Evolutionary conservation across 768 basidiomycete genomes (phyloP), one percentile per base, ranked within the genome.

Genomic region (Kwoniella newhampshirensis): DNA sequence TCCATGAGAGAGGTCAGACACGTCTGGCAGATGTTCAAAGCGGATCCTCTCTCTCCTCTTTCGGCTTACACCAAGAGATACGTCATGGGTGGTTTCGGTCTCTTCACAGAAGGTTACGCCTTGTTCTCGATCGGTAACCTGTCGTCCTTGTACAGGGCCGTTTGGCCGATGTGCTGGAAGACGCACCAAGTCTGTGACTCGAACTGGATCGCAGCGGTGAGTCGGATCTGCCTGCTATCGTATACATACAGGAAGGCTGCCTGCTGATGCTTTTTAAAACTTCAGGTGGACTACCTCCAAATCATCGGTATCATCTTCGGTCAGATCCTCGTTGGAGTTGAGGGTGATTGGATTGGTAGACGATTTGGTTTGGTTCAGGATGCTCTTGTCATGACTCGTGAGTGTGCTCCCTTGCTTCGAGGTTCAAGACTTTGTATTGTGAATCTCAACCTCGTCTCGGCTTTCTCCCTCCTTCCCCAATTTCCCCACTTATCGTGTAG

Each of bases 81-180:
- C 65, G 78, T 77, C 42, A 56, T 76, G n/a, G 72, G 68, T 40
- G 75, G 75, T 45, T 76, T 77, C 63, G 75, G 74, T 20, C 56
- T 70, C 12, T 72, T 72, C 60, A 69, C 64, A 13, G 70, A 76
- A 59, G 77, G 77, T 32, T 78, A 76, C 54, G 73, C 70, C 47
- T 66, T 79, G 26, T 79, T 79, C 75, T 78, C 77, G 8, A 78
- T 79, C 54, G 78, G 78, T 28, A 79, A 78, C 66, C 65, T 78
- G 23, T 59, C 64, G 0, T 59, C 76, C 1, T 67, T 79, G 9
- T 79, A 76, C 65, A 20, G 59, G 37, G 59, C 64, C 8, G 76
- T 77, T 6, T 79, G 78, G 77, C 76, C 76, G 15, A 9, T 37
- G 12, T 78, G 77, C 61, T 78, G 75, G 75, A 43, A 18, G 26